A percentile compares a stretch with the other conserved stretches of the same genome.
phyloP scores from a whole-genome alignment of 2,329 filamentous ascomycete genomes.

The Microdochium nivale region DNA sequence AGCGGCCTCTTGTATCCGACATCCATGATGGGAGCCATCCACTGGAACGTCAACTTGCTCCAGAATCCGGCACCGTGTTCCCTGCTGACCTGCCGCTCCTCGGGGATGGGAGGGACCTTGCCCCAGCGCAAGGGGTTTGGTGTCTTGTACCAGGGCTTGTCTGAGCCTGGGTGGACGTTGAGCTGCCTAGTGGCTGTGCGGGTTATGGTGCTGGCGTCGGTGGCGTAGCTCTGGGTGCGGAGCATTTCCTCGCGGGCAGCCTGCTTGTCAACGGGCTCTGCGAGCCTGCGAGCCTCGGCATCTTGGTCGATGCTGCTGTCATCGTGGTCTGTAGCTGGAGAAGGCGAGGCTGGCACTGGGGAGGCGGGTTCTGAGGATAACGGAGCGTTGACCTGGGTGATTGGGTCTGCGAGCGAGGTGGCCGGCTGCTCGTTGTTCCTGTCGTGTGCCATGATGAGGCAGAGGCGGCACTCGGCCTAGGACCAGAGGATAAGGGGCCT shows the following conservation, averaged over 20 bases:
- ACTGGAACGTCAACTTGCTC: conserved; percentile 73
- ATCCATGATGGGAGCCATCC: conserved; percentile 83
- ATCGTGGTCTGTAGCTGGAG: background rate
- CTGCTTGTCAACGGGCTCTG: conserved; percentile 16
- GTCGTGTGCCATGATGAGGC: conserved; percentile 16
- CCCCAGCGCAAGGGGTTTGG: conserved; percentile 56
- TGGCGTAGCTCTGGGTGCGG: conserved; percentile 43
- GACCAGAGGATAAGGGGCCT: background rate
- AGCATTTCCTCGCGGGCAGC: conserved; percentile 23
- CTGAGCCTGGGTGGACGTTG: conserved; percentile 16
- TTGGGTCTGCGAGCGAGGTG: conserved; percentile 12
- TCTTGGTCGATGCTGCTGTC: conserved; percentile 10
- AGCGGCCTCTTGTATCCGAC: conserved; percentile 80
- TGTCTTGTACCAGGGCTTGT: conserved; percentile 56
- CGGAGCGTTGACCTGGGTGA: conserved; percentile 11
- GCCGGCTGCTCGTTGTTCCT: conserved; percentile 13
- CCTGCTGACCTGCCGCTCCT: conserved; percentile 44
- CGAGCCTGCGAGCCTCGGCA: conserved; percentile 15
- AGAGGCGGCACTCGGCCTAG: conserved; percentile 1
- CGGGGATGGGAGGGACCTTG: conserved; percentile 43
- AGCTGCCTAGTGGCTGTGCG: conserved; percentile 27
- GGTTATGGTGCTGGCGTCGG: conserved; percentile 40
- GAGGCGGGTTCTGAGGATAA: background rate
- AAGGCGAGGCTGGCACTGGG: background rate
- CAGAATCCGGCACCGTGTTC: conserved; percentile 69